Evolutionary conservation across 768 basidiomycete genomes (phyloP), one percentile per base, ranked within the genome.

Genomic region (Lactifluus piperatus): DNA sequence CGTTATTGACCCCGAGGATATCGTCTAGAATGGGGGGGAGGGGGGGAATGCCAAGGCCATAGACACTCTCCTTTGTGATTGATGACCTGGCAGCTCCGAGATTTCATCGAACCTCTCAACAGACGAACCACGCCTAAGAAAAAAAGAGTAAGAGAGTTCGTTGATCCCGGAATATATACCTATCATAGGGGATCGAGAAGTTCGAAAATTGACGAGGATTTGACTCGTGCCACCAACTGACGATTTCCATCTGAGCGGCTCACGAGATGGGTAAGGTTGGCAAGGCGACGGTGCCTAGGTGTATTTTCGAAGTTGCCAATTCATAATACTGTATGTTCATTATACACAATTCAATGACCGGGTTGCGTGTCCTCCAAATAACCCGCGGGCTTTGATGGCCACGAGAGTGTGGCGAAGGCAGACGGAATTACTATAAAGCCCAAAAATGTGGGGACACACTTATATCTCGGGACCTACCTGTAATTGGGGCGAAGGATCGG

Each of bases 61-160:
- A n/a, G 57, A 16, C 27, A 16, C n/a, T 29, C 39, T 54, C 32
- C 45, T 26, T 48, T 1, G 47, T 36, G 34, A 16, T 27, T 13
- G 53, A 45, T 60, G 58, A 55, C 58, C 50, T 55, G 58, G 54
- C 58, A 50, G 36, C 26, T 51, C 32, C 32, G 53, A 48, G 26
- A 34, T 14, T 29, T 55, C 27, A n/a, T 43, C 58, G 53, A 34
- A 13, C 30, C n/a, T 27, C 46, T 27, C 20, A 30, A 4, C 41
- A 2, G 41, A 43, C 20, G 41, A 43, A 43, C 41, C 18, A 1
- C 11, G 43, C 29, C 14, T 39, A 27, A 11, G 39, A 24, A 24
- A 2, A 34, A 20, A 22, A 45, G 24, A 10, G 22, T 16, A 30
- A 44, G 30, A 34, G 22, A 41, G 22, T 29, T 29, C 26, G 26